phyloP scores from a whole-genome alignment of 768 basidiomycete species.

The Auricularia sp. region DNA sequence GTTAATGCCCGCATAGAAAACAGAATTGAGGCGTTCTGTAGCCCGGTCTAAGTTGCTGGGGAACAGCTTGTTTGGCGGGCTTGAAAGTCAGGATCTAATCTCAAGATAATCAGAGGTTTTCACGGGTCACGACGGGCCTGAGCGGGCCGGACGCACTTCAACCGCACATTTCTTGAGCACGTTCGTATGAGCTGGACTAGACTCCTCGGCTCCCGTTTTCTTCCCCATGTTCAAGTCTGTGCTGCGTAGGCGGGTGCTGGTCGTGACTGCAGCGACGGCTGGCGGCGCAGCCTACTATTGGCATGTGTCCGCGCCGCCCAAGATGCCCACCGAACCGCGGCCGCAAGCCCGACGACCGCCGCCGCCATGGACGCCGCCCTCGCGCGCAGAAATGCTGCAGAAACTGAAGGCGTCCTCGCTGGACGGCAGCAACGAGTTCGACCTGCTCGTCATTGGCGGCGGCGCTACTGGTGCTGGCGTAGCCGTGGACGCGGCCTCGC shows the following conservation, averaged over 20 bases:
- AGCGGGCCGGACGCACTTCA: too few relatives aligned
- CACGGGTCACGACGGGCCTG: too few relatives aligned
- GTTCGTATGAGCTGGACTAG: background rate
- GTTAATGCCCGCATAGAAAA: too few relatives aligned
- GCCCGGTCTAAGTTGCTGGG: too few relatives aligned
- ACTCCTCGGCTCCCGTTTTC: background rate
- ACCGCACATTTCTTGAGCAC: background rate
- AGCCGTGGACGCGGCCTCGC: conserved; percentile 88
- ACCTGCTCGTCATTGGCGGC: conserved; percentile 80
- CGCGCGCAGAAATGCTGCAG: conserved; percentile 53
- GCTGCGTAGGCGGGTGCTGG: background rate
- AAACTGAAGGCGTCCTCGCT: conserved; percentile 37
- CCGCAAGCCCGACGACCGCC: conserved; percentile 61
- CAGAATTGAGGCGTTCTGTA: too few relatives aligned
- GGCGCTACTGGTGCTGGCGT: conserved; percentile 95
- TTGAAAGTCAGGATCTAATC: too few relatives aligned
- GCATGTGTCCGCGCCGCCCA: background rate
- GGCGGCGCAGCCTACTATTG: background rate
- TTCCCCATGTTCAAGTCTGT: background rate
- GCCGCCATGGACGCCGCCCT: conserved; percentile 69
- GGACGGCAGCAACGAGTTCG: conserved; percentile 41
- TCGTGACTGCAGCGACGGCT: background rate
- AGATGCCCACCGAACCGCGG: background rate
- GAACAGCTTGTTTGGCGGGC: too few relatives aligned
- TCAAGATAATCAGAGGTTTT: too few relatives aligned